Base-by-base conservation (phyloP, 805 yeast species). In the Metschnikowia reukaufii region DNA sequence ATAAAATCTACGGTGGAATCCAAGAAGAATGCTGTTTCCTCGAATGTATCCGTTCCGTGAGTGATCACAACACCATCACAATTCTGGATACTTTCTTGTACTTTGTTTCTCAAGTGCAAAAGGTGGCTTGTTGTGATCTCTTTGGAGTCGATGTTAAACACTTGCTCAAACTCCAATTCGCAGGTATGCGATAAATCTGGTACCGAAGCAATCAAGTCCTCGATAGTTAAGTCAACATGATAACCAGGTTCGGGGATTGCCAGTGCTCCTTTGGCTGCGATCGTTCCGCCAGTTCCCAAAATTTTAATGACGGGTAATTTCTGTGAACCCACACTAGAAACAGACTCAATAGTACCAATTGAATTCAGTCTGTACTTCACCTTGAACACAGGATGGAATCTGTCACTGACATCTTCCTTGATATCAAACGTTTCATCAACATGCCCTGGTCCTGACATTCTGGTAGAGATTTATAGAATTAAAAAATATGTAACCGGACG, bases 1-100 rank as follows among this genome's bases (percentile, higher is more conserved):
- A 49, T 36, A 34, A 52, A 67, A 38, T 65, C 54, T 23, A 77
- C 56, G 8, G 78, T 73, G 44, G 76, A 65, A 50, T 82, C 84
- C 31, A 82, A 64, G 60, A 82, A 82, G 58, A 82, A 82, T 0
- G 86, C 80, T 6, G 88, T 82, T 59, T 82, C 88, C 42, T 83
- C 82, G 68, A 81, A 70, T 1, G 86, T 79, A 56, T 82, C 88
- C 6, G 88, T 82, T n/a, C 88, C 88, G 60, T 82, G 88, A 1
- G 86, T 82, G 32, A 82, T 77, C 36, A 82, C 86, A 16, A 81
- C 74, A 34, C 86, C 86, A 55, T 79, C 81, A 51, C 71, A 78
- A 2, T 63, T 50, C 36, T 64, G 67, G 31, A 81, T 59, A 27
- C 77, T 75, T 19, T 69, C 68, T 10, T 73, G 62, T 16, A 82